Evolutionary conservation across 1,284 basidiomycete genomes (phyloP).

Genomic region (Apiotrichum brassicae): DNA sequence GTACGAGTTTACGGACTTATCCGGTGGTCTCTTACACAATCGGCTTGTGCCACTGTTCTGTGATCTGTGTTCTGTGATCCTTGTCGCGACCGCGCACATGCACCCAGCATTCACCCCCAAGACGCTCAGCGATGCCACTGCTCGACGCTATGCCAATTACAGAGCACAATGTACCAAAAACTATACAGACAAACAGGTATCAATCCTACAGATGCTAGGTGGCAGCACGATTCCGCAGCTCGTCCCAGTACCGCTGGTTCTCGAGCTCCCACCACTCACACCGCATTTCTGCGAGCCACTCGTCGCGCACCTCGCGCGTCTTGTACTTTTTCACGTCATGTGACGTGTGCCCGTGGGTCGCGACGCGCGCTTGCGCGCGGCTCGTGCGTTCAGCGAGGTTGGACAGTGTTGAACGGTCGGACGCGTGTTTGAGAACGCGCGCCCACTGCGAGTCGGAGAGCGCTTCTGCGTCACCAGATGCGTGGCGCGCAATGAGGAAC

Average conservation of each 20-base stretch:
- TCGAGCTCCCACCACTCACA: constrained; percentile 39
- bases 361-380: constrained; percentile 2
- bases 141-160: too few species aligned
- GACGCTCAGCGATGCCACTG: too few species aligned
- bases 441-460: constrained; percentile 34
- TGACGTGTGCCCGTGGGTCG: background rate
- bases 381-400: constrained; percentile 9
- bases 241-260: constrained; percentile 8
- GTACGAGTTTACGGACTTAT: too few species aligned
- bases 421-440: constrained; percentile 25
- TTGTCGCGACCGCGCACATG: too few species aligned
- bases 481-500: constrained; percentile 31
- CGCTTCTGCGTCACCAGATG: constrained; percentile 27
- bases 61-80: too few species aligned
- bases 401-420: constrained; percentile 18
- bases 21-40: too few species aligned
- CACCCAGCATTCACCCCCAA: too few species aligned
- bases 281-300: constrained; percentile 27
- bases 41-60: too few species aligned
- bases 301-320: constrained; percentile 19
- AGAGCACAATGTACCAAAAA: too few species aligned
- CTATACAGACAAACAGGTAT: too few species aligned
- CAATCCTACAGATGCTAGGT: too few species aligned
- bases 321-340: constrained; percentile 7
- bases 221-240: too few species aligned